Conservation (phyloP, 192 early-diverging fungal genomes). For the Coemansia sp. region DNA sequence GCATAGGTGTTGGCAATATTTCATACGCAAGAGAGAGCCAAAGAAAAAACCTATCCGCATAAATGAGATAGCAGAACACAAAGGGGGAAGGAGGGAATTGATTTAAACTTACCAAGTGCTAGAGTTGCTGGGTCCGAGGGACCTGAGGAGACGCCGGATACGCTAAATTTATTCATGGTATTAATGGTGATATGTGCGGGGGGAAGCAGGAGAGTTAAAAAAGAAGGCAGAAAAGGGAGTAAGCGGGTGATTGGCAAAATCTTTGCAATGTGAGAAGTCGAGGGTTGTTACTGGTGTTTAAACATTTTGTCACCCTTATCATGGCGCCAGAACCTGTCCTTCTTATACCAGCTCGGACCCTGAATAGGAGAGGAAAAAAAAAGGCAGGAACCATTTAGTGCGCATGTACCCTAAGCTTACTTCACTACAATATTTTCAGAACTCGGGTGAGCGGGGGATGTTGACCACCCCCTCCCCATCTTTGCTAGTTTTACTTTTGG, state of each 20-base stretch:
- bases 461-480: too few relatives aligned
- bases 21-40: background rate
- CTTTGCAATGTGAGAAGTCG: background rate
- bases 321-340: background rate
- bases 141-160: background rate
- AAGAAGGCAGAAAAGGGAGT: background rate
- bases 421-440: too few relatives aligned
- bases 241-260: background rate
- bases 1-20: background rate
- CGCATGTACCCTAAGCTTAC: too few relatives aligned
- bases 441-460: too few relatives aligned
- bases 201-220: background rate
- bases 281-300: background rate
- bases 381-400: background rate
- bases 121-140: slow-evolving; percentile 20
- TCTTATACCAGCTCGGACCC: background rate
- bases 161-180: too few relatives aligned
- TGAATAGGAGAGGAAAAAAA: background rate
- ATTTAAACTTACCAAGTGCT: slow-evolving; percentile 41
- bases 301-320: background rate
- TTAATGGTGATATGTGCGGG: background rate
- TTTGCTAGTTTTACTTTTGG: too few relatives aligned
- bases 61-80: background rate
- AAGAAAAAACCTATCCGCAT: background rate
- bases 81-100: too few relatives aligned